Percentiles rank a stretch among this genome's conserved stretches.
Conservation (phyloP, 306 rosid species). For the Quillaja saponaria region DNA sequence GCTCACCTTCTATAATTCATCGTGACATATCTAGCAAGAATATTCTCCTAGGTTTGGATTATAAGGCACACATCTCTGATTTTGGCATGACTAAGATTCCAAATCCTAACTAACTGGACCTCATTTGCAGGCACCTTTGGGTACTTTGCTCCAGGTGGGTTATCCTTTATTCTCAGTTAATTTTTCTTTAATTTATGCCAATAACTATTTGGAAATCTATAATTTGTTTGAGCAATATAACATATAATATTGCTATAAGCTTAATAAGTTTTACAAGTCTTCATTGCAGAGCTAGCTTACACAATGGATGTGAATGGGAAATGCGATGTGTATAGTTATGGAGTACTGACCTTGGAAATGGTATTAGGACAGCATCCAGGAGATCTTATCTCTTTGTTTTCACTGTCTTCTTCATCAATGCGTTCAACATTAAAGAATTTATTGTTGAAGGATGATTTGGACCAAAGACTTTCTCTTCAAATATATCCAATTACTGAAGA, state of each 20-base stretch:
- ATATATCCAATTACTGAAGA: no score
- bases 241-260: no score
- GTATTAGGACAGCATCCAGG: constrained; percentile 29
- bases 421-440: not conserved
- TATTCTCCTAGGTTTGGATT: no score
- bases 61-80: constrained; percentile 32
- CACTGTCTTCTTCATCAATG: not conserved
- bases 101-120: constrained; percentile 20
- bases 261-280: no score
- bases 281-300: no score
- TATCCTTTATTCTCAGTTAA: not conserved
- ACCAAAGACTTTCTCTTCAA: no score
- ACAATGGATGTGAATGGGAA: no score
- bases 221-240: constrained; percentile 29
- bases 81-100: no score
- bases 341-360: constrained; percentile 35
- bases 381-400: constrained; percentile 25
- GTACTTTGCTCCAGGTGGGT: constrained; percentile 29
- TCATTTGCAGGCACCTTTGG: constrained; percentile 28
- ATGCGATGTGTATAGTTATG: constrained; percentile 33
- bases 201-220: constrained; percentile 14
- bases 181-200: not conserved
- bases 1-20: no score
- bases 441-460: constrained; percentile 11
- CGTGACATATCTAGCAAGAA: no score